phyloP scores from a whole-genome alignment of 2,329 filamentous ascomycete species.

The Endothia cerciana region DNA sequence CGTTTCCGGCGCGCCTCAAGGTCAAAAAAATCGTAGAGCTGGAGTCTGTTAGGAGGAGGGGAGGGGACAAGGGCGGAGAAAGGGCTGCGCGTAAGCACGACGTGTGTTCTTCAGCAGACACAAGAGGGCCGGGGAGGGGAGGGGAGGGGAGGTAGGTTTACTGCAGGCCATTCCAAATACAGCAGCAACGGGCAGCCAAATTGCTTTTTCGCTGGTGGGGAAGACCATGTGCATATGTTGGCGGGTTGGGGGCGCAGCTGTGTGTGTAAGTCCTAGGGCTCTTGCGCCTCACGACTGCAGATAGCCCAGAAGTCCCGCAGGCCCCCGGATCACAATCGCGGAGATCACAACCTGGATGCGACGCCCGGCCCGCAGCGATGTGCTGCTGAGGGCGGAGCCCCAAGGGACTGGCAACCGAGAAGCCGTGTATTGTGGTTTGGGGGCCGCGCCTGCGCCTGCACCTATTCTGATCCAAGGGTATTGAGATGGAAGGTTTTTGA shows the following conservation, averaged over 20 bases:
- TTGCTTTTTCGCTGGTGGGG: background rate
- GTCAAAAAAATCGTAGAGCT: background rate
- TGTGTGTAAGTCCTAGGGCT: slow-evolving; percentile 15
- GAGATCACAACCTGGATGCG: background rate
- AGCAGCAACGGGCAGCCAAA: slow-evolving; percentile 18
- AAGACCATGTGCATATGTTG: slow-evolving; percentile 12
- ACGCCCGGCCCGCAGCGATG: slow-evolving; percentile 7
- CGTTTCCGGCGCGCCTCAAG: background rate
- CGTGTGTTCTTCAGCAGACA: slow-evolving; percentile 11
- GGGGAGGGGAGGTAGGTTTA: background rate
- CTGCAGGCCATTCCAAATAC: slow-evolving; percentile 16
- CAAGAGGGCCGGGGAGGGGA: background rate
- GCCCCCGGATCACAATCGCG: slow-evolving; percentile 10
- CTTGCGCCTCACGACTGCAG: slow-evolving; percentile 24
- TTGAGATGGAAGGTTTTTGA: slow-evolving; percentile 17
- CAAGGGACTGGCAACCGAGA: background rate
- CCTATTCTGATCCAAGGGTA: slow-evolving; percentile 19
- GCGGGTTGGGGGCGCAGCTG: slow-evolving; percentile 18
- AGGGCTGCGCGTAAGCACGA: background rate
- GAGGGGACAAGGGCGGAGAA: background rate
- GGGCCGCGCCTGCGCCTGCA: slow-evolving; percentile 1
- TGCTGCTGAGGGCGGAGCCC: background rate
- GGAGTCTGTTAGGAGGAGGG: background rate
- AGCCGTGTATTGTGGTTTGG: background rate
- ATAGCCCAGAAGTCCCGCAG: background rate